Base-by-base conservation (phyloP, 345 rosid species). In the Linum trigynum region DNA sequence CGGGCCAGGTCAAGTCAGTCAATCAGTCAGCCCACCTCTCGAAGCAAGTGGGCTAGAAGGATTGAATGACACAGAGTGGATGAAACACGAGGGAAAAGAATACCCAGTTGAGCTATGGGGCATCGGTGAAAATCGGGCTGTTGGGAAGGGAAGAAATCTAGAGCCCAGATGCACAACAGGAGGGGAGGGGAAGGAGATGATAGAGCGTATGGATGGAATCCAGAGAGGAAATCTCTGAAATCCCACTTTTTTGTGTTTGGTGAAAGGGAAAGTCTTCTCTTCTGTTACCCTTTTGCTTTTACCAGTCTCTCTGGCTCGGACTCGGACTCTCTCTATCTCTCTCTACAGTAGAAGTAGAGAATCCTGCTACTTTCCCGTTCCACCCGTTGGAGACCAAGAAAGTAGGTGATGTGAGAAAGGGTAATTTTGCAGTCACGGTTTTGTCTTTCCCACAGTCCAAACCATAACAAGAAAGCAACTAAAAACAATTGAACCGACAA, bases 241-340 rank as follows among this genome's bases (percentile, higher is more conserved):
- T 79, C 60, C 72, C 78, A 69, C 89, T 78, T 81, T 81, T 67
- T 71, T 75, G 66, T 64, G 88, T 72, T 81, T 73, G 86, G 86
- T 82, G 76, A 80, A 80, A 80, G 91, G 81, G 80, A 78, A 84
- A 86, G 85, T 69, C 69, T 37, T 64, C 55, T 67, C 64, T 51
- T 41, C 39, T 59, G 59, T 69, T 70, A n/a, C 62, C 10, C 50
- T 48, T 71, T 11, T 36, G 5, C 15, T 8, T 64, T 40, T 61
- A 4, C 36, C 59, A 42, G 56, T 35, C 66, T 53, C 61, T 16
- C 60, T 53, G 55, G 32, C 32, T 23, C 32, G 32, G 32, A 41
- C 5, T 41, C 5, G 45, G 6, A 4, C 45, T 41, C 45, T 41
- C 32, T 41, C 45, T 41, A 41, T 41, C 45, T 41, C 45, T 41